Conservation (phyloP, 176 grass and related monocot species). For the Chloris gayana region DNA sequence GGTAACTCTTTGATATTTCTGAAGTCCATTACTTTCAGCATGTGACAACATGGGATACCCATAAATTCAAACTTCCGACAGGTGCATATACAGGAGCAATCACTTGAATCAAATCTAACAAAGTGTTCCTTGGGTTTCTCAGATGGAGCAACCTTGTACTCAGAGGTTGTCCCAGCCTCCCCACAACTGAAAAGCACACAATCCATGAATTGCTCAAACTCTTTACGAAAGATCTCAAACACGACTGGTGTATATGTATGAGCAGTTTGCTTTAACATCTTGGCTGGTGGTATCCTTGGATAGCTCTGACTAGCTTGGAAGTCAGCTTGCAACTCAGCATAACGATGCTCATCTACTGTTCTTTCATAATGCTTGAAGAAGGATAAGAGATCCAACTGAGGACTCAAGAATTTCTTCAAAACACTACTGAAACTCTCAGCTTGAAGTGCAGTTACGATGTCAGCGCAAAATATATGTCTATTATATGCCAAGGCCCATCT, state of each 20-base stretch:
- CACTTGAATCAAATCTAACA: conserved; percentile 85
- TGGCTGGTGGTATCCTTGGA: conserved; percentile 97
- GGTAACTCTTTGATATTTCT: conserved; percentile 99
- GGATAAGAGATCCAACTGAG: conserved; percentile 84
- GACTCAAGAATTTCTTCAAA: conserved; percentile 88
- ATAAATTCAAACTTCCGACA: conserved; percentile 97
- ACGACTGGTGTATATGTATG: conserved; percentile 97
- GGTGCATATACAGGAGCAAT: conserved; percentile 82
- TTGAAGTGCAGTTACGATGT: conserved; percentile 82
- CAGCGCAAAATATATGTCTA: conserved; percentile 92
- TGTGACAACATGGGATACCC: conserved; percentile 94
- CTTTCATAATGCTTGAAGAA: conserved; percentile 99
- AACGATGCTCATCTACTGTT: conserved; percentile 92
- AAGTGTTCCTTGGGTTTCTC: conserved; percentile 88
- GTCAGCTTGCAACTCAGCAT: conserved; percentile 96
- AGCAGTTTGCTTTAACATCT: conserved; percentile 91
- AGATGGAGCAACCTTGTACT: conserved; percentile 84
- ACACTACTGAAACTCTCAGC: conserved; percentile 76
- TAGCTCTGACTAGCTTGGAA: conserved; percentile 98
- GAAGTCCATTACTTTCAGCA: conserved; percentile 91
- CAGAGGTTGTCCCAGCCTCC: conserved; percentile 65
- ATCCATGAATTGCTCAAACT: conserved; percentile 99
- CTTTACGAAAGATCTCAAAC: conserved; percentile 95
- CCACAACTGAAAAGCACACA: conserved; percentile 79
- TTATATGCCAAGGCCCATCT: conserved; percentile 86